Evolutionary conservation across 164 flowering plant genomes (phyloP), one percentile per base, ranked within the genome.

Genomic region (Vitis cinerea): DNA sequence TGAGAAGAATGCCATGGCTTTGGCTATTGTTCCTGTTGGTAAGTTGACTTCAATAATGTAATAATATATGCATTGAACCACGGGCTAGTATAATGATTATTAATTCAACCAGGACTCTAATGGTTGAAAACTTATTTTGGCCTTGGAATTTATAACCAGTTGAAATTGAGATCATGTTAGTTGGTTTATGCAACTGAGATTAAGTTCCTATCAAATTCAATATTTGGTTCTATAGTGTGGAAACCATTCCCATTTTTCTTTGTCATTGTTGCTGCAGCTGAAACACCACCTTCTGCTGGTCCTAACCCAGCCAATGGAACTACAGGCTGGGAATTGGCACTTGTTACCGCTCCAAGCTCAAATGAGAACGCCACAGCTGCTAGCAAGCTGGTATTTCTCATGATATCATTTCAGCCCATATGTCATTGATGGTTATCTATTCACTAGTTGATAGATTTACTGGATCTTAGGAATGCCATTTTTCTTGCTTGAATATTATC

Each of bases 321-420:
- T 27, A 79, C 95, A 37, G 98, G 99, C 63, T 94, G 99, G 99
- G 99, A 92, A 74, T 77, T 93, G 73, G 98, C 92, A 60, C 94
- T 93, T 73, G 98, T 94, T 54, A 90, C 92, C 48, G 88, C 96
- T 69, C 96, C 98, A 70, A 93, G 94, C 80, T 92, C 97, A 59
- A 92, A 85, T 76, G 97, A 81, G 63, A 81, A 76, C 75, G 88
- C 91, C 44, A 19, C 85, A 2, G 74, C 92, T 51, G 72, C 86
- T 31, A 94, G 87, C 82, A 88, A 89, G 75, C 79, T 94, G 93
- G 98, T 94, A 89, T 29, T 9, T 19, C 14, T 72, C 50, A 48
- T 54, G 10, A 17, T 69, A 30, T 37, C 51, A 51, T 37, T 30
- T 54, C 15, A 10, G 27, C 16, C 60, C 9, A 23, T 44, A 15